Evolutionary conservation across 2,329 filamentous ascomycete species (phyloP), one percentile per base, ranked within the genome.

Genomic region (Colletotrichum filicis): DNA sequence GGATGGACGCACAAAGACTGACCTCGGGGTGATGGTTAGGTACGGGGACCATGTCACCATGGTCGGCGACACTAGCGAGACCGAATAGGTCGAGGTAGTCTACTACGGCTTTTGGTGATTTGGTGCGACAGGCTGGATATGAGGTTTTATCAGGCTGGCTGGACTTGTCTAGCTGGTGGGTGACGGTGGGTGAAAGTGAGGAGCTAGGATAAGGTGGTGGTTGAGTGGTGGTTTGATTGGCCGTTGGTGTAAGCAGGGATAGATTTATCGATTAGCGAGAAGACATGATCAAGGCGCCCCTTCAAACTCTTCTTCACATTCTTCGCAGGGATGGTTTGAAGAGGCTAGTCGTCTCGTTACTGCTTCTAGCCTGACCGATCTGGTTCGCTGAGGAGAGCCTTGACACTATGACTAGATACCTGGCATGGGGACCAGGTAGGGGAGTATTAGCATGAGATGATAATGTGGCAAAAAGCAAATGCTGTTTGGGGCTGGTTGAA

Each of bases 261-360:
- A 19, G 24, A 63, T 8, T 7, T 28, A 58, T 30, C 69, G 69
- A 72, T 69, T 68, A 37, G 65, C 52, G 55, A 58, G 42, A 9
- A 58, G 42, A 59, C 69, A 46, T 69, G 66, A 59, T 72, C 59
- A 53, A 56, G 65, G 32, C 56, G 53, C 19, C 19, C 19, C 42
- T 49, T 35, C 32, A 5, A 12, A 12, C 32, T 35, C 32, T 35
- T 49, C 19, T 22, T 49, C 19, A 49, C 24, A 32, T n/a, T 59
- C 16, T 69, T 35, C 24, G 22, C 66, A 69, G 59, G 70, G 70
- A 69, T 46, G 11, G 22, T 37, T 14, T 9, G 24, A 46, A 60
- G 14, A n/a, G 28, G 46, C 59, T 62, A 57, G 63, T 14, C 24
- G 30, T 5, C 30, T 14, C 55, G 30, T 22, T 53, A 55, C 55